Conservation (phyloP, 352 stramenopile genomes). For the Phytophthora idaei region DNA sequence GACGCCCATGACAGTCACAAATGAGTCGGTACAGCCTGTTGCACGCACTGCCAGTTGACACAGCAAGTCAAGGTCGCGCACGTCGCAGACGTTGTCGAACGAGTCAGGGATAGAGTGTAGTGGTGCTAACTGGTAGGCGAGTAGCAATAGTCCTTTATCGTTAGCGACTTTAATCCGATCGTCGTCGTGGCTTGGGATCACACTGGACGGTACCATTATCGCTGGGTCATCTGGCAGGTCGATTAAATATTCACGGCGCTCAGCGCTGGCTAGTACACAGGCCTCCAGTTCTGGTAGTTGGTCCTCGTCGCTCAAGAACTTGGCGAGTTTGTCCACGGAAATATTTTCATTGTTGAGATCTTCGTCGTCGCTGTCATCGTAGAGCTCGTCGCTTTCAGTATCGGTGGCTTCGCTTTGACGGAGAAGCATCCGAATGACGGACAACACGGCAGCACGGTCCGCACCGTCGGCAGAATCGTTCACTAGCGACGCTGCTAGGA, state of each 20-base stretch:
- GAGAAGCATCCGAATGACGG: constrained; percentile 40
- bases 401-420: constrained; percentile 16
- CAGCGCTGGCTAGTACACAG: constrained; percentile 43
- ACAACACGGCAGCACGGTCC: constrained; percentile 30
- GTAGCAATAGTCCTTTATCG: constrained; percentile 38
- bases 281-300: constrained; percentile 24
- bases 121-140: constrained; percentile 37
- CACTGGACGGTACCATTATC: constrained; percentile 26
- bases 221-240: constrained; percentile 28
- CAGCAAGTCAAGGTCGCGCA: constrained; percentile 33
- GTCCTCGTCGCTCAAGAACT: constrained; percentile 21
- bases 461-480: constrained; percentile 10
- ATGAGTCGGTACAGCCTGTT: constrained; percentile 30
- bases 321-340: constrained; percentile 10
- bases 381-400: not conserved
- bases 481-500: constrained; percentile 35
- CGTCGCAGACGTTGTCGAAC: constrained; percentile 25
- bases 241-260: constrained; percentile 44
- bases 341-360: constrained; percentile 9
- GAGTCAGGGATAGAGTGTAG: constrained; percentile 11
- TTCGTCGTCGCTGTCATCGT: constrained; percentile 19
- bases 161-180: constrained; percentile 23
- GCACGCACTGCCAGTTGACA: constrained; percentile 37
- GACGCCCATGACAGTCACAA: constrained; percentile 41
- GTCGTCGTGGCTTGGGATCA: constrained; percentile 39